Evolutionary conservation across 495 filamentous ascomycete species (phyloP).

Genomic region (Lasiosphaeris hirsuta): DNA sequence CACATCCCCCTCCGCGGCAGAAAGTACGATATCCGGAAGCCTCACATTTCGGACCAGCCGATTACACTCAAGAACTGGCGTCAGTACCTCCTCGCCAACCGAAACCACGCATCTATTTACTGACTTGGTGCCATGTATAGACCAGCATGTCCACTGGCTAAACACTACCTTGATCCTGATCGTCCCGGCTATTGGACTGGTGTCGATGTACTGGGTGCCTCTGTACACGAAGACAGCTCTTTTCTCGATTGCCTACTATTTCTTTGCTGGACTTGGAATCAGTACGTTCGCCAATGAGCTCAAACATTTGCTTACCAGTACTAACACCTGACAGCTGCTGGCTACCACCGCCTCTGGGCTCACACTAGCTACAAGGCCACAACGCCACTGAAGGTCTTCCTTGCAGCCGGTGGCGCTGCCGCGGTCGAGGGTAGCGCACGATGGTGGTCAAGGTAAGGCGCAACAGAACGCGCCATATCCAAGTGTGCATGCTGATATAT

Average conservation of each 20-base stretch:
- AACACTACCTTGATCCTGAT: slow-evolving; percentile 84
- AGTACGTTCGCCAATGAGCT: slow-evolving; percentile 47
- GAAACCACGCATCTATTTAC: too few relatives aligned
- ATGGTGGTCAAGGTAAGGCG: slow-evolving; percentile 81
- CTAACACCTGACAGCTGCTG: slow-evolving; percentile 38
- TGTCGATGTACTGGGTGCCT: slow-evolving; percentile 80
- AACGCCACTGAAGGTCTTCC: slow-evolving; percentile 83
- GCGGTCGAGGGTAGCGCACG: slow-evolving; percentile 94
- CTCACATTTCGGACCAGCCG: slow-evolving; percentile 55
- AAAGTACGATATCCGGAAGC: slow-evolving; percentile 50
- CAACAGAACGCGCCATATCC: background rate
- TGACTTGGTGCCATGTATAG: slow-evolving; percentile 39
- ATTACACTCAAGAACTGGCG: slow-evolving; percentile 83
- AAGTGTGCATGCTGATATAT: background rate
- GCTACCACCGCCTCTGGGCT: slow-evolving; percentile 91
- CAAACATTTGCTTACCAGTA: background rate
- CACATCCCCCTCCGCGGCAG: slow-evolving; percentile 42
- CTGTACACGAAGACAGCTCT: slow-evolving; percentile 70
- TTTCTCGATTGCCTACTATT: slow-evolving; percentile 87
- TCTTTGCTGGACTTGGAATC: slow-evolving; percentile 85
- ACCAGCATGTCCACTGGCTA: slow-evolving; percentile 92
- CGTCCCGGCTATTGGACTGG: slow-evolving; percentile 72
- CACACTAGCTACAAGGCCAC: slow-evolving; percentile 93
- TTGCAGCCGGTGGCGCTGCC: slow-evolving; percentile 88
- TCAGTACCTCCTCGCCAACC: background rate